Conservation (phyloP, 768 basidiomycete species). For the Naganishia antarctica region DNA sequence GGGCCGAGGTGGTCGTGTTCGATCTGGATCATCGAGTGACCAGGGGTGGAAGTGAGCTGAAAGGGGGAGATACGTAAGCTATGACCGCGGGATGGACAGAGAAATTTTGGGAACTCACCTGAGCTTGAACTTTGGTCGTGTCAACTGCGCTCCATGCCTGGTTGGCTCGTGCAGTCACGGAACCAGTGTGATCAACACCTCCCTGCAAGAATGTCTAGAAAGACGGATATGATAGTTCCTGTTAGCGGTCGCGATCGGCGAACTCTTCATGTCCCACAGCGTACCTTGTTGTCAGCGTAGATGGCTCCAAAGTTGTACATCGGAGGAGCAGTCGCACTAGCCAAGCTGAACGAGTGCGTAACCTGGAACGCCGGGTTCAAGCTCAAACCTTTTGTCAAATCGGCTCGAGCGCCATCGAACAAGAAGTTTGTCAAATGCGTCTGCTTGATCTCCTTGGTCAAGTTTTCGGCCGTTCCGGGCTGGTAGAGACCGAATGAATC, state of each 20-base stretch:
- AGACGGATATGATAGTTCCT: no score
- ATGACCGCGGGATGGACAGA: neutral
- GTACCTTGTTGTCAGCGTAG: conserved; percentile 76
- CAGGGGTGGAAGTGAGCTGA: conserved; percentile 67
- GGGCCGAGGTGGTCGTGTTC: conserved; percentile 90
- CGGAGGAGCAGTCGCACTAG: conserved; percentile 72
- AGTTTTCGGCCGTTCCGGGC: conserved; percentile 88
- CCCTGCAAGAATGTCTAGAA: conserved; percentile 92
- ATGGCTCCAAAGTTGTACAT: conserved; percentile 93
- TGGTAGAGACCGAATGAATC: conserved; percentile 73
- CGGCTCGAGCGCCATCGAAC: conserved; percentile 95
- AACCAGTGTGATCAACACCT: conserved; percentile 86
- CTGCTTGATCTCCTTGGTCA: conserved; percentile 84
- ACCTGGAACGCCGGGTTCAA: conserved; percentile 96
- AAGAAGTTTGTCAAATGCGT: conserved; percentile 90
- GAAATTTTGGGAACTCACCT: conserved; percentile 66
- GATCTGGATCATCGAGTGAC: conserved; percentile 84
- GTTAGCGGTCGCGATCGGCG: no score
- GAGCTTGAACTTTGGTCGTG: conserved; percentile 79
- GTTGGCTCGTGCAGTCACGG: conserved; percentile 80
- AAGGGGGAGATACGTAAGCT: conserved; percentile 16
- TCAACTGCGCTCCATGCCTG: conserved; percentile 74
- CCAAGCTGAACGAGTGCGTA: conserved; percentile 89
- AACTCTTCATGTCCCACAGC: conserved; percentile 23
- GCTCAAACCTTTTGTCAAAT: conserved; percentile 87